Conservation (phyloP, 768 basidiomycete genomes). For the Exsudoporus frostii region DNA sequence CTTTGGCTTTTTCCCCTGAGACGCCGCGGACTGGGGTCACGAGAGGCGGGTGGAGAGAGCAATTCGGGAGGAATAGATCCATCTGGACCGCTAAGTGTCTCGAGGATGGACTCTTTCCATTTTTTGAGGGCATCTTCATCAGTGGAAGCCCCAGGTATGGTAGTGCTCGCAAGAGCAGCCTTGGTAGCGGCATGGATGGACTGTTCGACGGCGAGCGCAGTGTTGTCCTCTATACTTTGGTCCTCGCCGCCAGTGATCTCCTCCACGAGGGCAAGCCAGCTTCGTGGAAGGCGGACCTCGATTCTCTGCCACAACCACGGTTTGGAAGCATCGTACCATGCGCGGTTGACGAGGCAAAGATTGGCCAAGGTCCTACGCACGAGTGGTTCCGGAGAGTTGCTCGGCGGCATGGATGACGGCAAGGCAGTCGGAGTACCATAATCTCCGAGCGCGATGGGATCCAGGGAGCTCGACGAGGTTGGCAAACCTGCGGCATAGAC, state of each 20-base stretch:
- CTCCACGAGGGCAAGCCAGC: slow-evolving; percentile 79
- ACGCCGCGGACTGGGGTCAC: slow-evolving; percentile 79
- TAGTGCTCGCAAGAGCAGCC: slow-evolving; percentile 51
- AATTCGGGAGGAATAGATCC: slow-evolving; percentile 70
- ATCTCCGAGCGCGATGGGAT: slow-evolving; percentile 55
- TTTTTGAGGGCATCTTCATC: slow-evolving; percentile 43
- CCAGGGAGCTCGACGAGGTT: slow-evolving; percentile 55
- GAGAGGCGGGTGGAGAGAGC: slow-evolving; percentile 75
- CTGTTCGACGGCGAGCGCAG: slow-evolving; percentile 60
- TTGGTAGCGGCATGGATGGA: slow-evolving; percentile 66
- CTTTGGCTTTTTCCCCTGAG: slow-evolving; percentile 74
- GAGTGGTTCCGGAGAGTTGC: slow-evolving; percentile 65
- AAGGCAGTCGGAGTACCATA: slow-evolving; percentile 52
- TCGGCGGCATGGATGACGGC: slow-evolving; percentile 71
- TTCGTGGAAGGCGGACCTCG: slow-evolving; percentile 80
- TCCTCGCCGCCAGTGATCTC: slow-evolving; percentile 74
- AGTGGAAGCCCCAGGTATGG: slow-evolving; percentile 34
- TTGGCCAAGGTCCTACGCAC: slow-evolving; percentile 62
- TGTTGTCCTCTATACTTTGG: slow-evolving; percentile 43
- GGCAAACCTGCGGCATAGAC: slow-evolving; percentile 65
- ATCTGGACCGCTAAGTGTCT: slow-evolving; percentile 59
- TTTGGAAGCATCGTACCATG: slow-evolving; percentile 80
- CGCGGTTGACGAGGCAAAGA: slow-evolving; percentile 73
- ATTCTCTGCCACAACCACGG: slow-evolving; percentile 85
- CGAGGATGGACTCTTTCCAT: slow-evolving; percentile 60